These are phyloP conservation scores for Inga oerstediana DNA, from an alignment of 306 rosid genomes.

Conservation along the genomic window DNA sequence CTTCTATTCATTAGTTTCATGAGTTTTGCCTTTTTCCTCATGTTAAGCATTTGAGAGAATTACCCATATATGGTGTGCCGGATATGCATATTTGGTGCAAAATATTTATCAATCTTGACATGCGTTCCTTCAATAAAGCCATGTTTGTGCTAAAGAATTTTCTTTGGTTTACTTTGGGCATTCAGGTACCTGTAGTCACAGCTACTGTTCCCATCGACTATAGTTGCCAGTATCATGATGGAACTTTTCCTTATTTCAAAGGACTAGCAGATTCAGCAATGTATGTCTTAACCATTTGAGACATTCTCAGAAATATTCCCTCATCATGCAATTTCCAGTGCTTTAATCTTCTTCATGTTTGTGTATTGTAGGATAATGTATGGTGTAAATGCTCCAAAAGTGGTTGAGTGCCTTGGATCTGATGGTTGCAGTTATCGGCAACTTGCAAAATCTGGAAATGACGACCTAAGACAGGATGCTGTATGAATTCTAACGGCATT, in stretches of 20 bases:
- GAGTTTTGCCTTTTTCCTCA: neutral
- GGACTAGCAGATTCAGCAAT: conserved; percentile 74
- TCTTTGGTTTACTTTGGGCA: conserved; percentile 36
- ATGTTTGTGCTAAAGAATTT: conserved; percentile 9
- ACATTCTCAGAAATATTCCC: conserved; percentile 17
- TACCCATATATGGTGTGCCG: neutral
- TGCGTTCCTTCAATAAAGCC: conserved; percentile 12
- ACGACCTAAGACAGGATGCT: conserved; percentile 95
- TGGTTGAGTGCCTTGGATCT: conserved; percentile 92
- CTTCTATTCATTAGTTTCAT: neutral
- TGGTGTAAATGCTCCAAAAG: conserved; percentile 97
- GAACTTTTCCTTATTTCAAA: conserved; percentile 87
- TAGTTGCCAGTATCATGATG: conserved; percentile 78
- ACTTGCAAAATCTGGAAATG: conserved; percentile 98
- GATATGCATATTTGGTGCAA: conserved; percentile 28
- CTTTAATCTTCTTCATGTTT: conserved; percentile 29
- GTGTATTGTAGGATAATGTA: conserved; percentile 76
- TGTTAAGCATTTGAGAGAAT: neutral
- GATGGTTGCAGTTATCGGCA: conserved; percentile 82
- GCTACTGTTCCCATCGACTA: conserved; percentile 80
- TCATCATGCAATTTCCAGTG: conserved; percentile 20
- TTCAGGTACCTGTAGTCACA: conserved; percentile 94
- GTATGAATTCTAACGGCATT: conserved; percentile 48
- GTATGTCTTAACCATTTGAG: conserved; percentile 52
- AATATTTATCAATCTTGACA: neutral